Conservation (phyloP, 176 grass and related monocot species). For the Poa annua region DNA sequence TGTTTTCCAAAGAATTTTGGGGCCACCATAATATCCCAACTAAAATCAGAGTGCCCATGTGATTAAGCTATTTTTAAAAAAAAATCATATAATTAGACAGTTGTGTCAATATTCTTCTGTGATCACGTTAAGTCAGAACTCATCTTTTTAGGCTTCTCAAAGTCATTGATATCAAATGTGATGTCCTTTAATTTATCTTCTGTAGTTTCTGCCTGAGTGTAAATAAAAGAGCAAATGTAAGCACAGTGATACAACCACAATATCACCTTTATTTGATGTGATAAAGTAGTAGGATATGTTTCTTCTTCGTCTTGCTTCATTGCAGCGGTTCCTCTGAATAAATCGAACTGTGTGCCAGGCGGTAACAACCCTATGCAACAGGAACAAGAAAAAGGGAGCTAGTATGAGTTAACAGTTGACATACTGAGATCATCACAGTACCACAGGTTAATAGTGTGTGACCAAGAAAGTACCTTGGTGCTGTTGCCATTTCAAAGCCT, state of each 20-base stretch:
- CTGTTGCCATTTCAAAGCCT: slow-evolving; percentile 99
- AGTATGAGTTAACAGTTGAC: slow-evolving; percentile 29
- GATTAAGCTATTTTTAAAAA: slow-evolving; percentile 13
- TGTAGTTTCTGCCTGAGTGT: neutral
- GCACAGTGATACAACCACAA: slow-evolving; percentile 2
- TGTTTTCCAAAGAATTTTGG: neutral
- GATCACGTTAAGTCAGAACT: slow-evolving; percentile 18
- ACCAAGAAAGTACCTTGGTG: slow-evolving; percentile 75
- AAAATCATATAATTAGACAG: slow-evolving; percentile 2
- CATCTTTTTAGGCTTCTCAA: slow-evolving; percentile 27
- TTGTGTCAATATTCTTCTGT: neutral
- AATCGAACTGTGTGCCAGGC: slow-evolving; percentile 97
- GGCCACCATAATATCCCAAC: slow-evolving; percentile 8
- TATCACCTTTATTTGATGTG: slow-evolving; percentile 94
- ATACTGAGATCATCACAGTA: slow-evolving; percentile 6
- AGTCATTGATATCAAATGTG: slow-evolving; percentile 17
- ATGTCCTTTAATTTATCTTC: slow-evolving; percentile 5
- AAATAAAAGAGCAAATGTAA: slow-evolving; percentile 33
- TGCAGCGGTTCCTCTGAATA: slow-evolving; percentile 97
- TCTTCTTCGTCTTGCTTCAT: slow-evolving; percentile 99
- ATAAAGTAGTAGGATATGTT: slow-evolving; percentile 71
- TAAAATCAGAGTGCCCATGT: neutral
- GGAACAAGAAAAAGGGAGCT: slow-evolving; percentile 30
- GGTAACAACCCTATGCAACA: slow-evolving; percentile 77
- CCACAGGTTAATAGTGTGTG: neutral